Conservation (phyloP, 1,284 basidiomycete species). For the Meira nashicola region DNA sequence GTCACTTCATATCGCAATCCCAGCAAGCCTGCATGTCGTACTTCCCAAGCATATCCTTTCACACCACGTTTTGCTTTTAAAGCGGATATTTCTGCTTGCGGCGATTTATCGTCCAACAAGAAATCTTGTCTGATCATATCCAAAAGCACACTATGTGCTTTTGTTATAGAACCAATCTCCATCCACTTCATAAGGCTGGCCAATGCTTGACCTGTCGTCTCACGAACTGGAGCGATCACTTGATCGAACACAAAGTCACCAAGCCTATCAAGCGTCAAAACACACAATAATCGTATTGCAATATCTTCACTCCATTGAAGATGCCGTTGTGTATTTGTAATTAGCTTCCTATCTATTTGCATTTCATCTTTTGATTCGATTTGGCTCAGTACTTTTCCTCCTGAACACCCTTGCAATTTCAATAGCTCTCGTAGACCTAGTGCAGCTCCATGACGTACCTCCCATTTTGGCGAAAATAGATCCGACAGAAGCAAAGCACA, state of each 20-base stretch:
- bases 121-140: conserved; percentile 89
- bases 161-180: conserved; percentile 66
- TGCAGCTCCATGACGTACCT: conserved; percentile 87
- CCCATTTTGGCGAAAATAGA: conserved; percentile 80
- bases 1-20: conserved; percentile 98
- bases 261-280: conserved; percentile 93
- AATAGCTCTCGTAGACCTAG: conserved; percentile 85
- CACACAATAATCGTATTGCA: conserved; percentile 77
- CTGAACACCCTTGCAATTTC: conserved; percentile 74
- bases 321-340: conserved; percentile 56
- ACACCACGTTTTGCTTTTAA: conserved; percentile 26
- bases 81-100: neutral
- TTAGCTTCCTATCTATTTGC: neutral
- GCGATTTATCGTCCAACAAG: conserved; percentile 14
- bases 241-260: conserved; percentile 97
- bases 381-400: conserved; percentile 61
- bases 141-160: conserved; percentile 77
- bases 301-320: conserved; percentile 84
- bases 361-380: neutral
- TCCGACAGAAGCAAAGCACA: conserved; percentile 77
- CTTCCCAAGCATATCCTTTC: conserved; percentile 81
- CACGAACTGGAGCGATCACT: conserved; percentile 93
- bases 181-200: conserved; percentile 84
- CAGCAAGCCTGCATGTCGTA: conserved; percentile 89
- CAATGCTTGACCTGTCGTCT: conserved; percentile 90